Evolutionary conservation across 176 grass and related monocot species (phyloP), one percentile per base, ranked within the genome.

Genomic region (Pontederia crassipes): DNA sequence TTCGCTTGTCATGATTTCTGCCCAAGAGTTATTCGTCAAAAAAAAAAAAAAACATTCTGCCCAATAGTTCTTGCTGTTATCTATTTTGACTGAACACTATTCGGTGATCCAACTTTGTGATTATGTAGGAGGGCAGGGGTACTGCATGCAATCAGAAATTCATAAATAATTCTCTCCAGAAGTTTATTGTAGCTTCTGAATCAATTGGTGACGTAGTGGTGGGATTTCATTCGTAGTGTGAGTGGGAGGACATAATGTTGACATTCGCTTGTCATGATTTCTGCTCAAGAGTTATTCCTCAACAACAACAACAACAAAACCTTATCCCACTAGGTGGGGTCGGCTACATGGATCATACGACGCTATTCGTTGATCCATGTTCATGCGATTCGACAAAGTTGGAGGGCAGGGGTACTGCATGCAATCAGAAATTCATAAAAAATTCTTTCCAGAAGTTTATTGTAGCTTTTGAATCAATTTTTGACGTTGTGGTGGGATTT

Each of bases 381-480:
- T 6, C n/a, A n/a, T 59, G 8, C 69, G 59, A 48, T 73, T 29
- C n/a, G n/a, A n/a, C n/a, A n/a, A 13, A 61, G 60, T 81, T 88
- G 87, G 76, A 67, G 72, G 65, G 51, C 5, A 56, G 76, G 50
- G 55, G 26, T 32, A 50, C 55, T 28, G 49, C 18, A 9, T 81
- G 54, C 48, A 85, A 85, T 17, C 72, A 4, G 63, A 59, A 63
- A 67, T 85, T 91, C 65, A 61, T 67, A 7, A 85, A 45, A 59
- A 55, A 69, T 69, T 54, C 82, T 78, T 66, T 97, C 27, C 84
- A 88, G 66, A 88, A 67, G 66, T 58, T 97, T 65, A 88, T 97
- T 73, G 52, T 66, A 18, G 73, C 73, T 68, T 62, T 65, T 66
- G 92, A 91, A 82, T 78, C 62, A 74, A 80, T 71, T 1, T 77